phyloP scores from a whole-genome alignment of 768 basidiomycete genomes.

The Lactarius sp. region DNA sequence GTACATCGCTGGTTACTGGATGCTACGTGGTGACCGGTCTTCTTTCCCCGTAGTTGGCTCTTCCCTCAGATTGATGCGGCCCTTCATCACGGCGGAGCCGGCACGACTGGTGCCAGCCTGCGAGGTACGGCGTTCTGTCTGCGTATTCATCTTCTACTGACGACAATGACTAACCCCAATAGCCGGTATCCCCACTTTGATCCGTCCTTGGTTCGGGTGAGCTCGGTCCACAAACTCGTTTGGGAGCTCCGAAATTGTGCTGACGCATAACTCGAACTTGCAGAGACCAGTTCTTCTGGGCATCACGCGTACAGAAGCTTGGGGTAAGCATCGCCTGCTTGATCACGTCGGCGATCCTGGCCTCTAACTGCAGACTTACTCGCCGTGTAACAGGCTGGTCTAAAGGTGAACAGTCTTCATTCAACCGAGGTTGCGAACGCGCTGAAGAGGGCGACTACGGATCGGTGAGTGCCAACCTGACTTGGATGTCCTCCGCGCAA shows the following conservation, averaged over 20 bases:
- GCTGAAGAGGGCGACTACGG: slow-evolving; percentile 49
- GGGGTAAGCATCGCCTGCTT: slow-evolving; percentile 39
- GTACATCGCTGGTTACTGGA: background rate
- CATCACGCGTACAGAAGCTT: slow-evolving; percentile 54
- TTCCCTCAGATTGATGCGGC: slow-evolving; percentile 58
- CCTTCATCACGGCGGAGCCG: slow-evolving; percentile 66
- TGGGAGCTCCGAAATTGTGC: slow-evolving; percentile 10
- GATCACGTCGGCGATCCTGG: background rate
- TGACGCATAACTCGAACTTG: background rate
- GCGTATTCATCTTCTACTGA: background rate
- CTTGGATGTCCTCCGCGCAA: background rate
- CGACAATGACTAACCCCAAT: background rate
- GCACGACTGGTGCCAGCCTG: slow-evolving; percentile 64
- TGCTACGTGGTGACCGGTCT: background rate
- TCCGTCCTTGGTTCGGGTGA: slow-evolving; percentile 65
- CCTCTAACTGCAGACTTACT: background rate
- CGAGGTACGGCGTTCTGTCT: slow-evolving; percentile 32
- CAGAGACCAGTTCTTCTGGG: slow-evolving; percentile 62
- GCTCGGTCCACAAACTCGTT: slow-evolving; percentile 3
- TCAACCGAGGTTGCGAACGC: slow-evolving; percentile 49
- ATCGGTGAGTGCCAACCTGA: slow-evolving; percentile 37
- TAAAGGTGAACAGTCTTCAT: slow-evolving; percentile 45
- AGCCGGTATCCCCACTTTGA: slow-evolving; percentile 61
- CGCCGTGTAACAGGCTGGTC: slow-evolving; percentile 39
- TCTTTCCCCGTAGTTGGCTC: slow-evolving; percentile 42